These are phyloP conservation scores for Osmozyma mogii DNA, from an alignment of 805 yeast genomes.

Conservation along the genomic window DNA sequence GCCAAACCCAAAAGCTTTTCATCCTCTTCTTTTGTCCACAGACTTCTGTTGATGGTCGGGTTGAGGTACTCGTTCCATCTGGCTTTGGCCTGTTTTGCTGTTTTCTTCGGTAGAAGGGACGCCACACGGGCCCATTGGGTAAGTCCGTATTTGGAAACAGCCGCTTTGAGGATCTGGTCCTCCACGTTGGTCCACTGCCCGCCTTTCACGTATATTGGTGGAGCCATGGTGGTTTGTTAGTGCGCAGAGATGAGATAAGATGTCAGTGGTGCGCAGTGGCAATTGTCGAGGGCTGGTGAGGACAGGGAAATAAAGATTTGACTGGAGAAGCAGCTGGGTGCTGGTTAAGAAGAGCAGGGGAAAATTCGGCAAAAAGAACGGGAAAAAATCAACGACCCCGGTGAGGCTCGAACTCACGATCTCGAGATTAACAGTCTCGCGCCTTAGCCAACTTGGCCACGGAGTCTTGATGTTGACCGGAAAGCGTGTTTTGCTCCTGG, in stretches of 20 bases:
- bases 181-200: slow-evolving; percentile 84
- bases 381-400: slow-evolving; percentile 19
- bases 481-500: neutral
- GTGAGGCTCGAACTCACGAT: slow-evolving; percentile 27
- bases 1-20: slow-evolving; percentile 59
- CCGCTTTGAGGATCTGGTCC: slow-evolving; percentile 85
- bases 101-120: slow-evolving; percentile 73
- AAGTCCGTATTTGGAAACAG: slow-evolving; percentile 86
- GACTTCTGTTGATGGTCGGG: slow-evolving; percentile 56
- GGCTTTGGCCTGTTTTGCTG: slow-evolving; percentile 87
- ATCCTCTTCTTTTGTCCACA: slow-evolving; percentile 77
- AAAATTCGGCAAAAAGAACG: too few species aligned
- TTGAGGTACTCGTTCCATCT: slow-evolving; percentile 87
- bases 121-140: slow-evolving; percentile 94
- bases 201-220: slow-evolving; percentile 70
- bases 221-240: slow-evolving; percentile 25
- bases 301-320: too few species aligned
- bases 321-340: too few species aligned
- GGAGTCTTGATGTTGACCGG: slow-evolving; percentile 10
- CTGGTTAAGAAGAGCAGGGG: too few species aligned
- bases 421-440: slow-evolving; percentile 25
- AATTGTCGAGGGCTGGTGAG: slow-evolving; percentile 1
- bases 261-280: neutral
- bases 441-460: slow-evolving; percentile 23
- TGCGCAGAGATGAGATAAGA: too few species aligned